Base-by-base conservation (phyloP, 2,329 filamentous ascomycete species). In the Ceratocystis cubensis region DNA sequence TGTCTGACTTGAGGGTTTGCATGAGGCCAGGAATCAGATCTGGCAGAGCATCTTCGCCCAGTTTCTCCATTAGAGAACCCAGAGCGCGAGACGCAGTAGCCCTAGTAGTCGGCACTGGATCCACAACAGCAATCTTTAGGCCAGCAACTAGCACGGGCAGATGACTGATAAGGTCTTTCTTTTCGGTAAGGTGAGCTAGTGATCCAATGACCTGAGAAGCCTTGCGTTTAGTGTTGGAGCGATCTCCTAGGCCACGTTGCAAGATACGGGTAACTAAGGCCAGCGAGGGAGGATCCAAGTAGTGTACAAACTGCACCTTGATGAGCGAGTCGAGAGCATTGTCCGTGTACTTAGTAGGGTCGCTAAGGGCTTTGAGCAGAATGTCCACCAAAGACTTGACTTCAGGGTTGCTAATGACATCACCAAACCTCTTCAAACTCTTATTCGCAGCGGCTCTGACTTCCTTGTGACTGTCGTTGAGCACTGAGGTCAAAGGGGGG, bases 401-500 rank as follows among this genome's bases (percentile, higher is more conserved):
- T 76, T 99, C 94, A 3, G 94, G 94, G 75, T 99, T 99, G 75
- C 83, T 95, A 75, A 99, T 99, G 71, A 99, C 95, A 75, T 99
- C 95, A 70, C 95, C 94, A 74, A 99, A 99, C 66, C 94, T 88
- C 78, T 99, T 96, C 78, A 99, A 81, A 78, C 91, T 96, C 76
- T 93, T 87, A 76, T 99, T 99, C 6, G 94, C 94, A 25, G 91
- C 92, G 57, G 85, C 80, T 69, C 94, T 85, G 41, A 99, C 94
- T 77, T 99, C 94, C 76, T 99, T 99, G 78, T 99, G 94, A 72
- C 90, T 96, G 78, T 99, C 94, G 71, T 96, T 99, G 67, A 99
- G 79, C 2, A 97, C 94, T 59, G 88, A 86, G 1, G 95, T 97
- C 67, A 99, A 81, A 17, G 95, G 93, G 30, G 95, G 94, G 71